Evolutionary conservation across 768 basidiomycete species (phyloP).

Genomic region (Hericium erinaceus): DNA sequence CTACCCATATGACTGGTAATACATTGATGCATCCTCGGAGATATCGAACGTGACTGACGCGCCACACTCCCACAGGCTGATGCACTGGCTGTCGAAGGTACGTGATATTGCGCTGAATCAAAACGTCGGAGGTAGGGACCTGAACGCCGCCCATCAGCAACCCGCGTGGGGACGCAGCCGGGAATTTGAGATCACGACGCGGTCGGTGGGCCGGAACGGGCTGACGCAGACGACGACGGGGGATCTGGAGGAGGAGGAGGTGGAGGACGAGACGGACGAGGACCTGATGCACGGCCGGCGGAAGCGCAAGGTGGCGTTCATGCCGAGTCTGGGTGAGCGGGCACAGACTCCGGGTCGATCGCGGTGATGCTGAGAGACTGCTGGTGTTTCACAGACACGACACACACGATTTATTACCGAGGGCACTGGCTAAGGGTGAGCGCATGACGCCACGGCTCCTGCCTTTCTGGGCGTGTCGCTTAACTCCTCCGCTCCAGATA

Average conservation of each 20-base stretch:
- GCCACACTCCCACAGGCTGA: slow-evolving; percentile 43
- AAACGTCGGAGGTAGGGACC: not conserved
- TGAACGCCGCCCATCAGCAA: slow-evolving; percentile 42
- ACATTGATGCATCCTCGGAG: slow-evolving; percentile 2
- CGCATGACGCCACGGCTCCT: slow-evolving; percentile 8
- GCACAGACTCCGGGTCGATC: slow-evolving; percentile 8
- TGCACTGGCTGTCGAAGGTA: slow-evolving; percentile 86
- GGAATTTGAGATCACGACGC: slow-evolving; percentile 85
- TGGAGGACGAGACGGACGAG: slow-evolving; percentile 51
- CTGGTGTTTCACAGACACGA: slow-evolving; percentile 47
- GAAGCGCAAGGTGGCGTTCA: slow-evolving; percentile 75
- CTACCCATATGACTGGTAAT: slow-evolving; percentile 77
- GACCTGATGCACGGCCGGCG: slow-evolving; percentile 59
- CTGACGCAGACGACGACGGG: slow-evolving; percentile 62
- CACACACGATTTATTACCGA: slow-evolving; percentile 83
- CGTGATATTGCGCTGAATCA: slow-evolving; percentile 9
- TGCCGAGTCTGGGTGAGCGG: slow-evolving; percentile 70
- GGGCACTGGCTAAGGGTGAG: slow-evolving; percentile 81
- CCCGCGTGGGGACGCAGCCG: slow-evolving; percentile 84
- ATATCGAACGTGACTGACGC: slow-evolving; percentile 1
- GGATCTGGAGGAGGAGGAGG: slow-evolving; percentile 63
- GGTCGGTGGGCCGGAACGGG: slow-evolving; percentile 54
- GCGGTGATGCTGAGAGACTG: slow-evolving; percentile 4
- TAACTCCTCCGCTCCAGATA: slow-evolving; percentile 37
- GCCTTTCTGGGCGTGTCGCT: slow-evolving; percentile 9